Conservation (phyloP, 2,329 filamentous ascomycete species). For the Alternaria sp. region DNA sequence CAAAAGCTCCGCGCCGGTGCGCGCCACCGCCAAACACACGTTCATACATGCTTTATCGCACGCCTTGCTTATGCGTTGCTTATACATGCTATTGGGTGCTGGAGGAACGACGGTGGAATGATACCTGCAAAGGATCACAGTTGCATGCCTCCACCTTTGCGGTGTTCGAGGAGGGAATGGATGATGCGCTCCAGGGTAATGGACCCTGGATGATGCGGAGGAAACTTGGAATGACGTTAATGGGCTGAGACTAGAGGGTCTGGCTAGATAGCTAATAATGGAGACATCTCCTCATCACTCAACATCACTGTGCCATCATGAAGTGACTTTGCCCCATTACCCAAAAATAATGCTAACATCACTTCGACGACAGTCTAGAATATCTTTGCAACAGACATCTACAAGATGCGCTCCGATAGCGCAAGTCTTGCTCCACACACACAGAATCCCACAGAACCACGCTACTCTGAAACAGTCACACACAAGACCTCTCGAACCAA, state of each 20-base stretch:
- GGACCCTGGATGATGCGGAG: constrained; percentile 12
- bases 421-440: background rate
- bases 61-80: constrained; percentile 19
- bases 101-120: constrained; percentile 5
- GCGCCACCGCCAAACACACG: constrained; percentile 10
- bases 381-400: background rate
- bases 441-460: background rate
- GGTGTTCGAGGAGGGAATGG: constrained; percentile 23
- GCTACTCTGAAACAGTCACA: constrained; percentile 21
- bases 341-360: constrained; percentile 6
- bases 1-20: constrained; percentile 13
- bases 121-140: constrained; percentile 5
- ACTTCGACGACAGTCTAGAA: background rate
- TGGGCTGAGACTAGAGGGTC: constrained; percentile 1
- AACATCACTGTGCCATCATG: constrained; percentile 22
- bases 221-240: constrained; percentile 15
- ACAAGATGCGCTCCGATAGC: background rate
- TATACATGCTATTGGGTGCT: constrained; percentile 10
- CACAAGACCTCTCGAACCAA: constrained; percentile 2
- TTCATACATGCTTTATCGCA: constrained; percentile 14
- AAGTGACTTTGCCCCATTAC: constrained; percentile 14
- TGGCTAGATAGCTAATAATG: constrained; percentile 16
- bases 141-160: constrained; percentile 18
- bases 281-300: constrained; percentile 3
- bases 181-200: constrained; percentile 9